Percentiles rank a stretch among this genome's conserved stretches.
These are phyloP conservation scores for Chytriomyces confervae DNA, from an alignment of 192 early-diverging fungal species.

Conservation along the genomic window DNA sequence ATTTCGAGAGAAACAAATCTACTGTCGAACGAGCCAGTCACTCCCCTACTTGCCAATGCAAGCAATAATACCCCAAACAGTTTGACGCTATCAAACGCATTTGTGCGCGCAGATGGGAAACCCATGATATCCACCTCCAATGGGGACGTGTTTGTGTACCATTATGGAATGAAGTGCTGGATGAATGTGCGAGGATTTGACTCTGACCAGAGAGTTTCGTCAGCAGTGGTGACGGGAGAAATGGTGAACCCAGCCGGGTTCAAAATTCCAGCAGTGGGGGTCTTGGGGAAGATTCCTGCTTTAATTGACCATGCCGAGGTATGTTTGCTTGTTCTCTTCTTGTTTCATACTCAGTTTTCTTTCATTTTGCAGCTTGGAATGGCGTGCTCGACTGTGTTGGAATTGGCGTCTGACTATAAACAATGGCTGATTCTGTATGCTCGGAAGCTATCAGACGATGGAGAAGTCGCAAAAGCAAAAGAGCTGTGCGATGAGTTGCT, in stretches of 20 bases:
- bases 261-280: conserved; percentile 17
- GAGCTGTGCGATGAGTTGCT: conserved; percentile 74
- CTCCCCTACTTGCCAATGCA: conserved; percentile 65
- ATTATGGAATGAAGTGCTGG: conserved; percentile 69
- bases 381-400: conserved; percentile 54
- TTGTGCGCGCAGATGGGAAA: conserved; percentile 63
- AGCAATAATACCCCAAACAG: conserved; percentile 31
- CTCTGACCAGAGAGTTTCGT: conserved; percentile 11
- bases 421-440: conserved; percentile 70
- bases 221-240: conserved; percentile 15
- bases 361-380: conserved; percentile 56
- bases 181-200: conserved; percentile 63
- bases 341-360: not conserved
- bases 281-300: conserved; percentile 30
- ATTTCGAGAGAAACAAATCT: conserved; percentile 55
- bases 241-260: conserved; percentile 12
- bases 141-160: conserved; percentile 69
- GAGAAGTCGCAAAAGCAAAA: conserved; percentile 61
- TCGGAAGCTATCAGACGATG: conserved; percentile 69
- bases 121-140: conserved; percentile 69
- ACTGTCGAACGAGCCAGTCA: conserved; percentile 63
- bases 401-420: conserved; percentile 64
- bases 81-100: conserved; percentile 59
- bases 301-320: conserved; percentile 30
- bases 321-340: conserved; percentile 6